Evolutionary conservation across 495 filamentous ascomycete species (phyloP).

Genomic region (Cercophora newfieldiana): DNA sequence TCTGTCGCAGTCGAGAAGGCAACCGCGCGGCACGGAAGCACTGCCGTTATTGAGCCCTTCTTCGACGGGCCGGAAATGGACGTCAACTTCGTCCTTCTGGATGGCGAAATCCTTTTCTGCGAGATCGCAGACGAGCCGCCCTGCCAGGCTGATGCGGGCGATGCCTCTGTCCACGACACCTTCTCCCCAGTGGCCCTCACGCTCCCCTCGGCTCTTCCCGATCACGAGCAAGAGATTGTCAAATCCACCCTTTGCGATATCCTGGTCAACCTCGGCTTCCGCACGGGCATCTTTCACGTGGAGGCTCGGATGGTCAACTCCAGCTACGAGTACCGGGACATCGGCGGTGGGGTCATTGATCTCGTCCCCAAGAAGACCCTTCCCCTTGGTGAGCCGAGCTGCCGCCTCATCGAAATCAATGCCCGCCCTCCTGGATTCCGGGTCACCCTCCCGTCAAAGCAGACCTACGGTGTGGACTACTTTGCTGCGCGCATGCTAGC

Average conservation of each 20-base stretch:
- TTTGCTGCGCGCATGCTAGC: slow-evolving; percentile 38
- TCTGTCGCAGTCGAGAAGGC: slow-evolving; percentile 28
- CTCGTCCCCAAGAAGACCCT: slow-evolving; percentile 11
- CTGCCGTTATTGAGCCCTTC: slow-evolving; percentile 35
- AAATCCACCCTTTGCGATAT: slow-evolving; percentile 31
- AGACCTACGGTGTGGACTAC: slow-evolving; percentile 47
- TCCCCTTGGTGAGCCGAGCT: slow-evolving; percentile 4
- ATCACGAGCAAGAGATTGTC: slow-evolving; percentile 34
- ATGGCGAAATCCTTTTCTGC: slow-evolving; percentile 52
- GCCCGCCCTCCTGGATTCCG: slow-evolving; percentile 39
- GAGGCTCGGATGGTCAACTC: slow-evolving; percentile 40
- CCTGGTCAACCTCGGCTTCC: slow-evolving; percentile 38
- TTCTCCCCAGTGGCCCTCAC: slow-evolving; percentile 43
- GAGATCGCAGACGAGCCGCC: slow-evolving; percentile 57
- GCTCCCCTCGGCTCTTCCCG: slow-evolving; percentile 42
- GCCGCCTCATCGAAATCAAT: slow-evolving; percentile 44
- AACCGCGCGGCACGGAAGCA: slow-evolving; percentile 28
- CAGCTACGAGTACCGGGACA: slow-evolving; percentile 24
- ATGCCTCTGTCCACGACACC: slow-evolving; percentile 28
- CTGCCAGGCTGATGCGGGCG: slow-evolving; percentile 39
- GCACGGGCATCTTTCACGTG: slow-evolving; percentile 34
- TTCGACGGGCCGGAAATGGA: slow-evolving; percentile 54
- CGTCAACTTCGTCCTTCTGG: slow-evolving; percentile 50
- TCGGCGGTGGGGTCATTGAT: slow-evolving; percentile 24
- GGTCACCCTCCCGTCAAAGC: slow-evolving; percentile 25